These are phyloP conservation scores for Castanospermum australe DNA, from an alignment of 306 rosid species.

Conservation along the genomic window DNA sequence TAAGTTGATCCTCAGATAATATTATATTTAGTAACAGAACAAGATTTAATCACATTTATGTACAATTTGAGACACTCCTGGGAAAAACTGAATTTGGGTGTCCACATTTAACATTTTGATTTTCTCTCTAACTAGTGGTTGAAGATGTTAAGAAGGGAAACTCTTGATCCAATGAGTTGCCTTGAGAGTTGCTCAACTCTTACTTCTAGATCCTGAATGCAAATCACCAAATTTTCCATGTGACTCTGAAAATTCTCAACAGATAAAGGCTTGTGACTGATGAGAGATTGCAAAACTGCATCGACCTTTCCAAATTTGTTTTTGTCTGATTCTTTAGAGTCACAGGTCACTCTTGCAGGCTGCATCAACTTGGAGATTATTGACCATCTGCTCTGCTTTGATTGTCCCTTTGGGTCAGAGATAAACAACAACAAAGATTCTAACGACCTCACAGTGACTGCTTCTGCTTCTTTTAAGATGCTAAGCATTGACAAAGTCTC, in stretches of 20 bases:
- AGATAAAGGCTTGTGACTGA: slow-evolving; percentile 19
- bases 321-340: slow-evolving; percentile 20
- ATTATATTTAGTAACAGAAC: neutral
- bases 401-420: slow-evolving; percentile 29
- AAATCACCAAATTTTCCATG: slow-evolving; percentile 26
- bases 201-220: slow-evolving; percentile 35
- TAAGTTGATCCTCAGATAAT: neutral
- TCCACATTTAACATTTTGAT: neutral
- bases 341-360: slow-evolving; percentile 30
- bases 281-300: slow-evolving; percentile 25
- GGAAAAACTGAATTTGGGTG: slow-evolving; percentile 3
- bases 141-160: slow-evolving; percentile 40
- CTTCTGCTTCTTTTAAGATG: slow-evolving; percentile 39
- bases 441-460: slow-evolving; percentile 26
- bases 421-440: slow-evolving; percentile 38
- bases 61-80: slow-evolving; percentile 27
- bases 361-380: slow-evolving; percentile 33
- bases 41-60: slow-evolving; percentile 14
- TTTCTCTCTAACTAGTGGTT: neutral
- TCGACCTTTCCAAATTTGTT: slow-evolving; percentile 38
- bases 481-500: slow-evolving; percentile 1
- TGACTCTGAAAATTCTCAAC: slow-evolving; percentile 12
- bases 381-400: slow-evolving; percentile 34
- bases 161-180: slow-evolving; percentile 37
- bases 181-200: slow-evolving; percentile 24